phyloP scores from a whole-genome alignment of 345 rosid species.

The Orychophragmus violaceus region DNA sequence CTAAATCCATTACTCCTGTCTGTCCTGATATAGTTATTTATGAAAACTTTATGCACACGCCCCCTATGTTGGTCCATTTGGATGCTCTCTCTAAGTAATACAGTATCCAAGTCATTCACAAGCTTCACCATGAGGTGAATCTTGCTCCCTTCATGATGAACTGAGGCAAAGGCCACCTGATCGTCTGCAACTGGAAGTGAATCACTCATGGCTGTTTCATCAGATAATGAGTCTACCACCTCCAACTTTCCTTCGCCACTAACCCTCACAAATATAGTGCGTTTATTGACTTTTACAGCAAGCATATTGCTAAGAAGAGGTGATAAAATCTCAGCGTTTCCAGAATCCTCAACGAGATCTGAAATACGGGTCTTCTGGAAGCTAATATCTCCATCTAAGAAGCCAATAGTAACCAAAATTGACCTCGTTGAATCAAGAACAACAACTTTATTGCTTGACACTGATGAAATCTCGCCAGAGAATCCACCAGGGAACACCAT shows the following conservation, averaged over 20 bases:
- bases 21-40: constrained; percentile 85
- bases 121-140: constrained; percentile 72
- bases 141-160: constrained; percentile 53
- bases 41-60: constrained; percentile 73
- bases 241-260: constrained; percentile 55
- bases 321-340: constrained; percentile 49
- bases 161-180: constrained; percentile 62
- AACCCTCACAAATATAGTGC: constrained; percentile 47
- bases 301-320: constrained; percentile 50
- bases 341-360: constrained; percentile 47
- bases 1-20: constrained; percentile 93
- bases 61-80: constrained; percentile 71
- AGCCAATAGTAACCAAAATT: constrained; percentile 47
- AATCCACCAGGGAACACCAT: constrained; percentile 62
- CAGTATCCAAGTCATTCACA: constrained; percentile 55
- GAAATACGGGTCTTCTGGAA: constrained; percentile 51
- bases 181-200: constrained; percentile 57
- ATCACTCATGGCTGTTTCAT: constrained; percentile 67
- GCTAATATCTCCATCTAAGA: constrained; percentile 48
- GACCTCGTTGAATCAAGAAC: constrained; percentile 66
- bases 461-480: constrained; percentile 50
- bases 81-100: constrained; percentile 67
- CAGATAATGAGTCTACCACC: constrained; percentile 52
- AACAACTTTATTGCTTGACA: constrained; percentile 59
- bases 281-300: constrained; percentile 42